Evolutionary conservation across 352 stramenopile species (phyloP).

Genomic region (Phytophthora sp.): DNA sequence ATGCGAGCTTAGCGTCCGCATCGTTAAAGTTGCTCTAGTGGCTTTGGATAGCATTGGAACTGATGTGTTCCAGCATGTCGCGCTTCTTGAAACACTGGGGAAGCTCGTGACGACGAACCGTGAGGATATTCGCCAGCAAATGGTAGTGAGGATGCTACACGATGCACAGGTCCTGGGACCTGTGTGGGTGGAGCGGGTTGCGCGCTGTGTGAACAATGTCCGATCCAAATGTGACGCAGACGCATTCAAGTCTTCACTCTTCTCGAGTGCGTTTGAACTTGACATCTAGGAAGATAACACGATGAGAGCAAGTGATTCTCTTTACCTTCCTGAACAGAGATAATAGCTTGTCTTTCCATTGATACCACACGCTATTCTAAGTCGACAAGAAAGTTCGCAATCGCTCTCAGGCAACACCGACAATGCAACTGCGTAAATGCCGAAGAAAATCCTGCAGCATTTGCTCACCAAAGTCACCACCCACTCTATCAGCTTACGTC

Average conservation of each 20-base stretch:
- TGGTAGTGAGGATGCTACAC: constrained; percentile 59
- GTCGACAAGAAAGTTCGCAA: constrained; percentile 35
- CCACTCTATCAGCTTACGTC: constrained; percentile 7
- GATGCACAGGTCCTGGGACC: constrained; percentile 37
- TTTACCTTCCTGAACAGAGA: constrained; percentile 36
- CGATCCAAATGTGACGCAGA: constrained; percentile 38
- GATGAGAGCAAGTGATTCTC: constrained; percentile 6
- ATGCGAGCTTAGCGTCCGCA: constrained; percentile 43
- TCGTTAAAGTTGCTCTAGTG: constrained; percentile 38
- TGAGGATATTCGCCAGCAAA: constrained; percentile 69
- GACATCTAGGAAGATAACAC: constrained; percentile 21
- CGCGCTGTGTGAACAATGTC: constrained; percentile 44
- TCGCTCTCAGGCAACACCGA: constrained; percentile 35
- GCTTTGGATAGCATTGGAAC: constrained; percentile 15
- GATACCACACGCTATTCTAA: constrained; percentile 42
- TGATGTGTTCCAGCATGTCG: constrained; percentile 46
- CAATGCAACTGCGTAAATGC: constrained; percentile 36
- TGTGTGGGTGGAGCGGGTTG: constrained; percentile 33
- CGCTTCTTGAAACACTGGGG: constrained; percentile 46
- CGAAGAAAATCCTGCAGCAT: constrained; percentile 16
- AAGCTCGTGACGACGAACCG: constrained; percentile 55
- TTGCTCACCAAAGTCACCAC: constrained; percentile 3
- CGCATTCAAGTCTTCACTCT: constrained; percentile 61
- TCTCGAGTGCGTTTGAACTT: constrained; percentile 55
- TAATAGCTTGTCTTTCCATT: constrained; percentile 40